Percentiles rank a stretch among this genome's conserved stretches.
phyloP scores from a whole-genome alignment of 805 yeast species.

The Saturnispora dispora region DNA sequence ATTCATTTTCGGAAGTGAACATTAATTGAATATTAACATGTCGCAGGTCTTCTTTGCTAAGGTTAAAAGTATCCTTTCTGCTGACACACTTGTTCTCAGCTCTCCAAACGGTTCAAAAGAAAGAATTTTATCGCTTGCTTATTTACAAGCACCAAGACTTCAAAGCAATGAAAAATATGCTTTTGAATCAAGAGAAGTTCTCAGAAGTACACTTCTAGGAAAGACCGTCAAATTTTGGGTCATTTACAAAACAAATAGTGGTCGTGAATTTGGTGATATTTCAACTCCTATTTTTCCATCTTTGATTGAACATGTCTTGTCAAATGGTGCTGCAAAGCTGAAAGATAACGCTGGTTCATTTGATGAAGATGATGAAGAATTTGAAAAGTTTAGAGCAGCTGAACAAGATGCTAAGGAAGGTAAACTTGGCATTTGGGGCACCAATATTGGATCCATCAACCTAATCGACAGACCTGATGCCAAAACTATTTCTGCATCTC shows the following conservation, averaged over 20 bases:
- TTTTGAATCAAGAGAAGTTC: slow-evolving; percentile 50
- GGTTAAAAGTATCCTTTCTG: slow-evolving; percentile 62
- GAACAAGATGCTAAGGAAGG: slow-evolving; percentile 44
- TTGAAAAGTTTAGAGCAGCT: slow-evolving; percentile 29
- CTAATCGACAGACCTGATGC: slow-evolving; percentile 24
- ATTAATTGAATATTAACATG: slow-evolving; percentile 15
- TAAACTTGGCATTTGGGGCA: slow-evolving; percentile 50
- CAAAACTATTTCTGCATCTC: slow-evolving; percentile 29
- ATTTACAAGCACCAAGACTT: slow-evolving; percentile 50
- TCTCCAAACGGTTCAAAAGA: slow-evolving; percentile 50
- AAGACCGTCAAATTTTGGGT: slow-evolving; percentile 54
- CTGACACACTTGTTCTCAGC: slow-evolving; percentile 57
- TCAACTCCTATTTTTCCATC: slow-evolving; percentile 55
- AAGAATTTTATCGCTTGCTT: slow-evolving; percentile 54
- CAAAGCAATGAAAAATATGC: slow-evolving; percentile 37
- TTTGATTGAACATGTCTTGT: slow-evolving; percentile 45
- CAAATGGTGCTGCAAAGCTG: slow-evolving; percentile 53
- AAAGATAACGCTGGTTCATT: slow-evolving; percentile 38
- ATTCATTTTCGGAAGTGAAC: background rate
- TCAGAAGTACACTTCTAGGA: slow-evolving; percentile 56
- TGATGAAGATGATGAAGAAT: slow-evolving; percentile 33
- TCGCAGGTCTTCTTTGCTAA: slow-evolving; percentile 39
- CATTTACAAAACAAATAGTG: slow-evolving; percentile 41
- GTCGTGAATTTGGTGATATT: slow-evolving; percentile 65
- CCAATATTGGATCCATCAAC: slow-evolving; percentile 19